Evolutionary conservation across 305 asterid species (phyloP), one percentile per base, ranked within the genome.

Genomic region (Fraxinus paxiana): DNA sequence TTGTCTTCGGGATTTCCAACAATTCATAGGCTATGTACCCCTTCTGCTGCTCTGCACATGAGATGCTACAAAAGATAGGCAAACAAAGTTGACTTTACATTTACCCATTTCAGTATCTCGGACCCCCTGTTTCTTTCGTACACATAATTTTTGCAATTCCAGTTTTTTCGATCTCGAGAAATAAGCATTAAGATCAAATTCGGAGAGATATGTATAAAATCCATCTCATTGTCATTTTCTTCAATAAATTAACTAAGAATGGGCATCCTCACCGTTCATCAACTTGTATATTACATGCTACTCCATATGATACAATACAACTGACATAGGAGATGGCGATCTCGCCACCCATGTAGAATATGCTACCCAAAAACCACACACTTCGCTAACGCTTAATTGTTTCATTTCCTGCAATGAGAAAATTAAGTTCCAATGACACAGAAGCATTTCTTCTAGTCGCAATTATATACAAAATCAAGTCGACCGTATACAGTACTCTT

Each of bases 1-100:
- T 77, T 77, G 73, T 77, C 80, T 56, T 20, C 28, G 4, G 54
- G 43, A 56, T 56, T 13, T 54, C 73, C 80, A 54, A 77, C 48
- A 77, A 30, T 51, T 17, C 33, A 77, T 51, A 8, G 13, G 2
- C 15, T 10, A 48, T 10, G 31, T 77, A 71, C 59, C 56, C 24
- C 31, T 54, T 1, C 28, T 26, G 28, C 28, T 26, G 28, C 28
- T 20, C 24, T 54, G 71, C 80, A 54, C 80, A 54, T 54, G 74
- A 61, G 37, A 10, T 77, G 81, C 37, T 61, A 35, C 12, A 77
- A 63, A 63, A 61, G 71, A 7, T 34, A 6, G 20, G 61, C 59
- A 59, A 46, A 31, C 15, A 77, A 30, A 2, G n/a, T 15, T 43
- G 67, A 48, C 51, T 41, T 41, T 41, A 2, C 4, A 41, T 41